These are phyloP conservation scores for Letharia columbiana DNA, from an alignment of 495 filamentous ascomycete species.

Conservation along the genomic window DNA sequence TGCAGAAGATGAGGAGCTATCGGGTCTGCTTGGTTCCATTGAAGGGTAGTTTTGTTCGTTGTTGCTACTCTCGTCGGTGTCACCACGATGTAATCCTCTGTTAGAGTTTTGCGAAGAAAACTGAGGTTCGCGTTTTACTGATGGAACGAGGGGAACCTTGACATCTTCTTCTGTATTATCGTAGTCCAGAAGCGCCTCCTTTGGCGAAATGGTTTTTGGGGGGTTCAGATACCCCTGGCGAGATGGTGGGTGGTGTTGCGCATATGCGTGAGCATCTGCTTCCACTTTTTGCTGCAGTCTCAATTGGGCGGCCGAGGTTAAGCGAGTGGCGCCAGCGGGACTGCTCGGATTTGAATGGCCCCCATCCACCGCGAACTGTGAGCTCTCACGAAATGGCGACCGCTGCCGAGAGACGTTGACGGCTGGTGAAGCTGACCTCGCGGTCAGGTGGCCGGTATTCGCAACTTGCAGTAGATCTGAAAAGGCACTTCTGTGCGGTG, in stretches of 20 bases:
- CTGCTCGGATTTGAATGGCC: constrained; percentile 25
- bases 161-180: constrained; percentile 61
- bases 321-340: constrained; percentile 29
- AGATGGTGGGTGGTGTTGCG: constrained; percentile 29
- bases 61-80: constrained; percentile 33
- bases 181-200: constrained; percentile 85
- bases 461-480: constrained; percentile 68
- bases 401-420: constrained; percentile 50
- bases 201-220: constrained; percentile 89
- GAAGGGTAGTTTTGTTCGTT: constrained; percentile 22
- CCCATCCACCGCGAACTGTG: constrained; percentile 46
- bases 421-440: constrained; percentile 48
- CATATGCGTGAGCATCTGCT: constrained; percentile 39
- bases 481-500: constrained; percentile 57
- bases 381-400: constrained; percentile 76
- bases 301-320: constrained; percentile 50
- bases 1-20: constrained; percentile 33
- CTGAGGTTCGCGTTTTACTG: constrained; percentile 30
- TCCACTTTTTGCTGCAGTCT: constrained; percentile 53
- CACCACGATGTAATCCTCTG: constrained; percentile 5
- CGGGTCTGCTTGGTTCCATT: constrained; percentile 38
- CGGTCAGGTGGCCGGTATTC: constrained; percentile 61
- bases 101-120: constrained; percentile 10
- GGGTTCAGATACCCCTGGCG: constrained; percentile 32
- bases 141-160: constrained; percentile 61